A percentile compares a stretch with the other conserved stretches of the same genome.
These are phyloP conservation scores for Gracilaria vermiculophylla DNA, from an alignment of 23 red algal genomes.

Conservation along the genomic window DNA sequence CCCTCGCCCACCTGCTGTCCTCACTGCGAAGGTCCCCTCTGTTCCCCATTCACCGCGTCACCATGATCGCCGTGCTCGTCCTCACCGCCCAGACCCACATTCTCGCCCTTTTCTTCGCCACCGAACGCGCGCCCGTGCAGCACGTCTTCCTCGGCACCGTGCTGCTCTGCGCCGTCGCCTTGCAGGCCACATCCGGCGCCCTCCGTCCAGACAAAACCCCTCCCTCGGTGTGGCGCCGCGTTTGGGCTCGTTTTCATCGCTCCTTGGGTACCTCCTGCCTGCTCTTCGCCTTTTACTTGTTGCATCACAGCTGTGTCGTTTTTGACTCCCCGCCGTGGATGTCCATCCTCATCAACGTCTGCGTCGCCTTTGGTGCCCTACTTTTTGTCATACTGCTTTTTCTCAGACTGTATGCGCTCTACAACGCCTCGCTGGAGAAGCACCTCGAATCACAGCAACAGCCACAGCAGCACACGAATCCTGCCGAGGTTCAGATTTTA, in stretches of 20 bases:
- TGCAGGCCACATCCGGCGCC: slow-evolving; percentile 21
- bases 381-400: background rate
- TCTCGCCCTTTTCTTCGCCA: slow-evolving; percentile 23
- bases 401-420: background rate
- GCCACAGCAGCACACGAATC: background rate
- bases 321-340: slow-evolving; percentile 5
- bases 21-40: background rate
- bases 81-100: slow-evolving; percentile 26
- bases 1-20: slow-evolving; percentile 23
- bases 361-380: background rate
- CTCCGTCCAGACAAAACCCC: slow-evolving; percentile 16
- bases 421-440: background rate
- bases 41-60: slow-evolving; percentile 29
- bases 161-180: background rate
- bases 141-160: background rate
- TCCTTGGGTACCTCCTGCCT: background rate
- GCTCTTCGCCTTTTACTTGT: slow-evolving; percentile 6
- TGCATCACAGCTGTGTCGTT: slow-evolving; percentile 43
- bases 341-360: background rate
- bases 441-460: background rate
- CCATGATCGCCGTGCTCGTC: slow-evolving; percentile 17
- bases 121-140: background rate
- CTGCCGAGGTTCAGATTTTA: slow-evolving; percentile 5
- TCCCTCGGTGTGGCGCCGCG: background rate
- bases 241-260: slow-evolving; percentile 38